Percentiles rank a stretch among this genome's conserved stretches.
Evolutionary conservation across 176 grass and related monocot species (phyloP).

Genomic region (Eremochloa ophiuroides): DNA sequence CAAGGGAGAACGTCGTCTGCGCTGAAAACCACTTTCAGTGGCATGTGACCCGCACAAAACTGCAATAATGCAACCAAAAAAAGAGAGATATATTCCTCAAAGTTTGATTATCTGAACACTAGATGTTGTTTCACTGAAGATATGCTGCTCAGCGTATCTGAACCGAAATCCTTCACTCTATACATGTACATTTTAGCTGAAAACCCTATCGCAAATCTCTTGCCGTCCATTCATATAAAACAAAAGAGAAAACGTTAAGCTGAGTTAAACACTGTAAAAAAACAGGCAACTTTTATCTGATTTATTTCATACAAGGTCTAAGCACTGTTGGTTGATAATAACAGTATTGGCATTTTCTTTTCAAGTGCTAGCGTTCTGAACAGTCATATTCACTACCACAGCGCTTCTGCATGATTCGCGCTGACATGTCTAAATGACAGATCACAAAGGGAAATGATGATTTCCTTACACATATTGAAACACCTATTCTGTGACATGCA

Average conservation of each 20-base stretch:
- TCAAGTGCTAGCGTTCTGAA: not conserved
- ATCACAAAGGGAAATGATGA: not conserved
- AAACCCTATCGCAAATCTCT: not conserved
- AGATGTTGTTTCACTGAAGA: not conserved
- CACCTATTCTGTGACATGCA: not conserved
- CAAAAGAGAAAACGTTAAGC: not conserved
- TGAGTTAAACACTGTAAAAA: not conserved
- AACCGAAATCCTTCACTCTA: not conserved
- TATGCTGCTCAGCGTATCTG: constrained; percentile 20
- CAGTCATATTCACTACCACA: not conserved
- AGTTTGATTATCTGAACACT: not conserved
- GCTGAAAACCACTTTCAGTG: not conserved
- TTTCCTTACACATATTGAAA: not conserved
- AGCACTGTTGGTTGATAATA: not conserved
- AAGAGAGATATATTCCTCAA: not conserved
- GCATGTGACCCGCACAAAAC: not conserved
- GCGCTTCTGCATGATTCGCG: not conserved
- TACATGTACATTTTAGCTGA: not conserved
- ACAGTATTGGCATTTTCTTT: not conserved
- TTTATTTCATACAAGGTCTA: not conserved
- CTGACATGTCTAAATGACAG: not conserved
- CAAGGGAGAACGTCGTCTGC: not conserved
- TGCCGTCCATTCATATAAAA: not conserved
- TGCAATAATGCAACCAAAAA: constrained; percentile 27
- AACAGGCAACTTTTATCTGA: not conserved